A percentile compares a stretch with the other conserved stretches of the same genome.
These are phyloP conservation scores for Ascochyta lentis DNA, from an alignment of 2,329 filamentous ascomycete species.

Conservation along the genomic window DNA sequence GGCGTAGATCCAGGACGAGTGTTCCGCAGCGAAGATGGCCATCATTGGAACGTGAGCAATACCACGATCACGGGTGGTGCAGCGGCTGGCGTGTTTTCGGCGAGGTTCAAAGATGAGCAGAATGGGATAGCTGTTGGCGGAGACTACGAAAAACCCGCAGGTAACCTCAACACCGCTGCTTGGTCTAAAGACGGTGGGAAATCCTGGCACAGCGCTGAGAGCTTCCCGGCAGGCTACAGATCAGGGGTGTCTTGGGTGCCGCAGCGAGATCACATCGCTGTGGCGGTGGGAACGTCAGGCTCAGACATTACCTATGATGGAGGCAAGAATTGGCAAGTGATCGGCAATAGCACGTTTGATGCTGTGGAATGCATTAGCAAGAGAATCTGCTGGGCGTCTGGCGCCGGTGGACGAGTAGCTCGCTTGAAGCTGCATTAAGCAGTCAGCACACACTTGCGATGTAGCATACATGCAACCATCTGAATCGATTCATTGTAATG, in stretches of 20 bases:
- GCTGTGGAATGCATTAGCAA: constrained; percentile 32
- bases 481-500: too few species aligned
- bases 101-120: constrained; percentile 33
- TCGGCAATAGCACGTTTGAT: constrained; percentile 40
- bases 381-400: constrained; percentile 36
- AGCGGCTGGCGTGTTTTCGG: constrained; percentile 40
- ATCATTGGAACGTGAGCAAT: constrained; percentile 31
- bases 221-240: constrained; percentile 36
- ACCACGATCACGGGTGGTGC: constrained; percentile 30
- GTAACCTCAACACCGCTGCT: constrained; percentile 26
- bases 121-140: constrained; percentile 39
- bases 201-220: constrained; percentile 28
- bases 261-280: constrained; percentile 18
- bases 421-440: constrained; percentile 10
- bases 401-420: constrained; percentile 31
- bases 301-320: constrained; percentile 38
- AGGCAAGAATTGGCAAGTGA: constrained; percentile 30
- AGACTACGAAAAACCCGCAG: constrained; percentile 31
- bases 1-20: constrained; percentile 36
- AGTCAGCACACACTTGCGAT: too few species aligned
- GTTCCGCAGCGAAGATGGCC: constrained; percentile 24
- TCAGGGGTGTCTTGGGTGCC: constrained; percentile 37
- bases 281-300: constrained; percentile 39
- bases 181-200: constrained; percentile 36
- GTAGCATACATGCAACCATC: too few species aligned